These are phyloP conservation scores for Diplodia intermedia DNA, from an alignment of 2,329 filamentous ascomycete species.

Conservation along the genomic window DNA sequence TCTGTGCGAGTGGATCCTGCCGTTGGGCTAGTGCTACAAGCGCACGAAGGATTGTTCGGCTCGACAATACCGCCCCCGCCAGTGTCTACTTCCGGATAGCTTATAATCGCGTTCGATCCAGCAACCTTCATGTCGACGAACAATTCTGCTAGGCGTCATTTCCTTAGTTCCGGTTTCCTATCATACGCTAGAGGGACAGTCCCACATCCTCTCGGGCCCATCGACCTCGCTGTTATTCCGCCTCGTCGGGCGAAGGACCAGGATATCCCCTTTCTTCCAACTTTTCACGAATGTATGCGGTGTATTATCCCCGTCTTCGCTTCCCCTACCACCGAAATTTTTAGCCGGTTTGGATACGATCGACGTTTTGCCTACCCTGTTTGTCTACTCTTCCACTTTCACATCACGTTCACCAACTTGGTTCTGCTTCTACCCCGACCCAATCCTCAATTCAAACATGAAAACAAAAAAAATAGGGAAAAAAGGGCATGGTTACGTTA, in stretches of 20 bases:
- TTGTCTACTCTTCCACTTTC: not conserved
- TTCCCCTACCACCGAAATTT: not conserved
- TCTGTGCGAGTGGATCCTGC: slow-evolving; percentile 3
- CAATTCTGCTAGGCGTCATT: not conserved
- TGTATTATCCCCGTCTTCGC: not conserved
- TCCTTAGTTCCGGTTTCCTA: not conserved
- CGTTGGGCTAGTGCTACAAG: not conserved
- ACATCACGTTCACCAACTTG: not conserved
- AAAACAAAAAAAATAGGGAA: not conserved
- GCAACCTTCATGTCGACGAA: not conserved
- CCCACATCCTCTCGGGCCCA: slow-evolving; percentile 4
- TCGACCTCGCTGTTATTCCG: not conserved
- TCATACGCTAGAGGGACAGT: slow-evolving; percentile 13
- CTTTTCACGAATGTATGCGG: not conserved
- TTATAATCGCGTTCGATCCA: not conserved
- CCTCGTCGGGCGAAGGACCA: not conserved
- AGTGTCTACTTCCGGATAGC: not conserved
- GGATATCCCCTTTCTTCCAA: not conserved
- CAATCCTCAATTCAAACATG: not conserved
- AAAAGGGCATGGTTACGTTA: not conserved
- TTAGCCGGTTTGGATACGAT: not conserved
- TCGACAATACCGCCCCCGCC: not conserved
- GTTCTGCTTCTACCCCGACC: not conserved
- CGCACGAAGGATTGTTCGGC: not conserved
- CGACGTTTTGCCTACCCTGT: not conserved